Percentiles rank a stretch among this genome's conserved stretches.
phyloP scores from a whole-genome alignment of 2,329 filamentous ascomycete species.

The Leptosphaerulina australis region DNA sequence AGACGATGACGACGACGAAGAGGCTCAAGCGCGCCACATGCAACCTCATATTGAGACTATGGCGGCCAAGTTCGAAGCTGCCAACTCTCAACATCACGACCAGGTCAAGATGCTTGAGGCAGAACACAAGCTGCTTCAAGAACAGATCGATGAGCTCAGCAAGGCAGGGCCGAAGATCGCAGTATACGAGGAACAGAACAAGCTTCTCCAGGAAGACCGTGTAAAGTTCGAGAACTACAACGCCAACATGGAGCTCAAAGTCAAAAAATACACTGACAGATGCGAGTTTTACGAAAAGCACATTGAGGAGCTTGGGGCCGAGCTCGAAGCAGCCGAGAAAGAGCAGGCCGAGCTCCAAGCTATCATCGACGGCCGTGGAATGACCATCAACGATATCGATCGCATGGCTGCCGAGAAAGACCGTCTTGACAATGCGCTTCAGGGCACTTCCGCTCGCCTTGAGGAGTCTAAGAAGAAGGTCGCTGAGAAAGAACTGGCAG shows the following conservation, averaged over 20 bases:
- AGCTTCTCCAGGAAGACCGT: conserved; percentile 92
- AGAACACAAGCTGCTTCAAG: conserved; percentile 78
- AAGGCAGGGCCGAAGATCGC: conserved; percentile 84
- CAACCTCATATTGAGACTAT: conserved; percentile 85
- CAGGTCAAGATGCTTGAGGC: conserved; percentile 86
- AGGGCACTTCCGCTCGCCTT: conserved; percentile 73
- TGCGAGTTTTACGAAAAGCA: conserved; percentile 85
- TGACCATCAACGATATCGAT: conserved; percentile 98
- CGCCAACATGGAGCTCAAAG: conserved; percentile 77
- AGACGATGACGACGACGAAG: conserved; percentile 75
- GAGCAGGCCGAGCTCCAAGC: conserved; percentile 81
- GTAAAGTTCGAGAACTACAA: conserved; percentile 97
- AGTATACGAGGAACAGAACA: conserved; percentile 85
- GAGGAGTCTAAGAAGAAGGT: conserved; percentile 86
- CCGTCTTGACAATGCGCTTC: conserved; percentile 85
- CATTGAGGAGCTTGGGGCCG: conserved; percentile 80
- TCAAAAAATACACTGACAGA: conserved; percentile 84
- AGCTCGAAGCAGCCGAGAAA: conserved; percentile 80
- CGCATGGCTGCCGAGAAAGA: conserved; percentile 97
- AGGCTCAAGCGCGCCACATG: conserved; percentile 70
- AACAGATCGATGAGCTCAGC: conserved; percentile 88
- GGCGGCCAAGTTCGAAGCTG: conserved; percentile 83
- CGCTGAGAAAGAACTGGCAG: conserved; percentile 85
- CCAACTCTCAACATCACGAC: conserved; percentile 82
- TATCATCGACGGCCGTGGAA: conserved; percentile 88